phyloP scores from a whole-genome alignment of 768 basidiomycete genomes.

The Leccinum uliginosum region DNA sequence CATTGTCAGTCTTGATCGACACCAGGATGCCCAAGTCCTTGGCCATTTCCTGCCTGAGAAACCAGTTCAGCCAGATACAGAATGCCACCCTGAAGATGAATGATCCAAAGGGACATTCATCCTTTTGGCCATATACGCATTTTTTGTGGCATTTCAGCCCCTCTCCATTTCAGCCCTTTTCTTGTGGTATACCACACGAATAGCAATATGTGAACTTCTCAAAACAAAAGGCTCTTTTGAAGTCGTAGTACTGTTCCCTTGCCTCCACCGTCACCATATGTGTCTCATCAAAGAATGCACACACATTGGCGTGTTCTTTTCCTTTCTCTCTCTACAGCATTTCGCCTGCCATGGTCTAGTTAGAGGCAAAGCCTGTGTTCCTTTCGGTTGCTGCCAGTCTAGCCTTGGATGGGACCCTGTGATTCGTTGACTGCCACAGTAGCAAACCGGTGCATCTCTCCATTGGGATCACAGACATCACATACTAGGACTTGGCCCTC shows the following conservation, averaged over 20 bases:
- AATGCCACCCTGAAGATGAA: neutral
- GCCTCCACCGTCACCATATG: too few species aligned
- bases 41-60: neutral
- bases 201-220: neutral
- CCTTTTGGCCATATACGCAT: too few species aligned
- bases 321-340: neutral
- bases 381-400: too few species aligned
- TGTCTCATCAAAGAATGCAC: neutral
- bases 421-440: neutral
- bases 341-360: too few species aligned
- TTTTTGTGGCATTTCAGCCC: neutral
- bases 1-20: neutral
- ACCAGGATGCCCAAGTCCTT: neutral
- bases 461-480: slow-evolving; percentile 1
- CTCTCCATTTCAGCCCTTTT: neutral
- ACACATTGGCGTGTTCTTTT: too few species aligned
- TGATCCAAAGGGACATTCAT: neutral
- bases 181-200: neutral
- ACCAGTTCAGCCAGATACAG: neutral
- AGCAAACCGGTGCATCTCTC: slow-evolving; percentile 2
- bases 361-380: too few species aligned
- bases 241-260: neutral
- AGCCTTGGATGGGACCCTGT: too few species aligned
- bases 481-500: neutral
- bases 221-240: neutral